Evolutionary conservation across 768 basidiomycete species (phyloP).

Genomic region (Hygrophorus russula): DNA sequence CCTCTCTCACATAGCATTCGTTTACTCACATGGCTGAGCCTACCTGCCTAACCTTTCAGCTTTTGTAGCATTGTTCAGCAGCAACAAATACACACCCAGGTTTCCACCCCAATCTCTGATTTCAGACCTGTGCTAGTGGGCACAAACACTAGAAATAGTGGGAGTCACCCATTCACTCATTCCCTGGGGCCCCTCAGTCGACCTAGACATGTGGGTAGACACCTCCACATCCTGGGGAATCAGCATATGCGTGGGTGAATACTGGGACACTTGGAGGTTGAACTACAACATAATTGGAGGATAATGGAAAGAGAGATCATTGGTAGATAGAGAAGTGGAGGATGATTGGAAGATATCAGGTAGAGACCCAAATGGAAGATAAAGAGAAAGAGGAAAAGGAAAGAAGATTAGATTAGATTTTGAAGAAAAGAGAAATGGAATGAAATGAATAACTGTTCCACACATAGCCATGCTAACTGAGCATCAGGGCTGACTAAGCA

Average conservation of each 20-base stretch:
- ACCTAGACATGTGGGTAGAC: no score
- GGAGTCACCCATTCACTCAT: constrained; percentile 8
- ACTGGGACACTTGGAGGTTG: constrained; percentile 17
- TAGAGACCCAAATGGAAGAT: no score
- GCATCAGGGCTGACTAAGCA: no score
- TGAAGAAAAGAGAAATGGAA: no score
- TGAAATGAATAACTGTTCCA: no score
- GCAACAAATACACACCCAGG: constrained; percentile 5
- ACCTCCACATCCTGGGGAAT: constrained; percentile 7
- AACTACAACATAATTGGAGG: no score
- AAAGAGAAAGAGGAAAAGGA: no score
- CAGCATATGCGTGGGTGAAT: constrained; percentile 3
- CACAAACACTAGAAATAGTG: not conserved
- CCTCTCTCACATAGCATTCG: constrained; percentile 18
- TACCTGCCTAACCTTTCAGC: constrained; percentile 16
- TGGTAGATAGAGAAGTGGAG: no score
- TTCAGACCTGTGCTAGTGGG: constrained; percentile 24
- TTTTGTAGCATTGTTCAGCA: constrained; percentile 15
- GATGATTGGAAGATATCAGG: no score
- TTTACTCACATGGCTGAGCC: constrained; percentile 12
- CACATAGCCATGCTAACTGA: no score
- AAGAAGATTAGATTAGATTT: no score
- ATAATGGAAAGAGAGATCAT: no score
- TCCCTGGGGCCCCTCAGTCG: not conserved
- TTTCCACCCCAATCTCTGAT: constrained; percentile 14